Evolutionary conservation across 768 basidiomycete species (phyloP).

Genomic region (Russula brevipes): DNA sequence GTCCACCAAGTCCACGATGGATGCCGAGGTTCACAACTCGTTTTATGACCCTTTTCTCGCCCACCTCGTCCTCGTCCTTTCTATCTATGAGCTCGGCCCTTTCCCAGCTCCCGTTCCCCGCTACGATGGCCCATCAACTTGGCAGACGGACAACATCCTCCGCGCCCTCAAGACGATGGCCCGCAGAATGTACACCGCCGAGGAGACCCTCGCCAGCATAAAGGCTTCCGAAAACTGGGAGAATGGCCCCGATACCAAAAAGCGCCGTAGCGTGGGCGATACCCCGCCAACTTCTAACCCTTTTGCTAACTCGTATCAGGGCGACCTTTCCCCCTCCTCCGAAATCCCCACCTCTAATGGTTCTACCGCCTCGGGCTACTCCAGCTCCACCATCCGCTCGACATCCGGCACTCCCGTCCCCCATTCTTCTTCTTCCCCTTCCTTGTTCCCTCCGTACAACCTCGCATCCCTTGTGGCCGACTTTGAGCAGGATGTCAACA

Average conservation of each 20-base stretch:
- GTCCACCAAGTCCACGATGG: constrained; percentile 5
- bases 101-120: constrained; percentile 24
- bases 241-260: constrained; percentile 24
- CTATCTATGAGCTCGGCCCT: constrained; percentile 26
- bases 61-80: constrained; percentile 25
- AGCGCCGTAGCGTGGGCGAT: constrained; percentile 26
- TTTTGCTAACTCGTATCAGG: constrained; percentile 19
- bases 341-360: constrained; percentile 1
- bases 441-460: constrained; percentile 16
- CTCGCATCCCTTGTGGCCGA: constrained; percentile 5
- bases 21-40: not conserved
- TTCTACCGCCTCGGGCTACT: constrained; percentile 7
- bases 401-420: constrained; percentile 17
- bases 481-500: constrained; percentile 20
- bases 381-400: constrained; percentile 16
- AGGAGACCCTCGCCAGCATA: constrained; percentile 24
- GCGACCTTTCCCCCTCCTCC: not conserved
- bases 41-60: constrained; percentile 21
- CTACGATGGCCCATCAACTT: constrained; percentile 25
- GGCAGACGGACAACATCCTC: constrained; percentile 17
- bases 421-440: constrained; percentile 12
- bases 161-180: constrained; percentile 22
- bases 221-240: constrained; percentile 24
- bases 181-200: constrained; percentile 26
- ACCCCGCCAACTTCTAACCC: constrained; percentile 15